Evolutionary conservation across 768 basidiomycete genomes (phyloP).

Genomic region (Kwoniella sp.): DNA sequence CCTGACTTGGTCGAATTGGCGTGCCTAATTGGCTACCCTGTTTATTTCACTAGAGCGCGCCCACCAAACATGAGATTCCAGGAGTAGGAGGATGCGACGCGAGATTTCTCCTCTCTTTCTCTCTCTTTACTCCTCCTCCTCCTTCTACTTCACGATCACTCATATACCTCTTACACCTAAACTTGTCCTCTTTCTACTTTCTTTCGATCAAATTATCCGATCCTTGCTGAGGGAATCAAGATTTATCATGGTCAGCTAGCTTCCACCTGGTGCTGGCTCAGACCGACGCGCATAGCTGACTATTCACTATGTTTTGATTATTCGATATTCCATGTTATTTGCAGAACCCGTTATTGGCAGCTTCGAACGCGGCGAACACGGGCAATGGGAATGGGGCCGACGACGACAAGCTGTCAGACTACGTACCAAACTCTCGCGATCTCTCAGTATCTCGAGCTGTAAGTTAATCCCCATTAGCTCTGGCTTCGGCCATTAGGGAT

Average conservation of each 20-base stretch:
- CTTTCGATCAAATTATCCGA: too few species aligned
- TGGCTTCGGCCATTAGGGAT: too few species aligned
- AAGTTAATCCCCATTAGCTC: constrained; percentile 44
- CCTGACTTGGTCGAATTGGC: too few species aligned
- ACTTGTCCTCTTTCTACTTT: too few species aligned
- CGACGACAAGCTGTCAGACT: constrained; percentile 85
- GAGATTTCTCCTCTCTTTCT: background rate
- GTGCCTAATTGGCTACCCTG: background rate
- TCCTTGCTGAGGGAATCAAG: too few species aligned
- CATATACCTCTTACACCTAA: too few species aligned
- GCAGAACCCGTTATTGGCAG: constrained; percentile 48
- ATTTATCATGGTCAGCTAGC: too few species aligned
- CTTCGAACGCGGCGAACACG: constrained; percentile 30
- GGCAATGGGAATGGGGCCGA: constrained; percentile 55
- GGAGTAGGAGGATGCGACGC: background rate
- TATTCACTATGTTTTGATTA: too few species aligned
- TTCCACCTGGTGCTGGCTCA: too few species aligned
- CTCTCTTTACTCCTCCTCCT: background rate
- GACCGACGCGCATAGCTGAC: too few species aligned
- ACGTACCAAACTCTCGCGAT: constrained; percentile 80
- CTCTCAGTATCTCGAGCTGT: constrained; percentile 75
- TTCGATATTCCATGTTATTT: background rate
- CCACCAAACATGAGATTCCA: constrained; percentile 1
- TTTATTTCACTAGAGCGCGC: background rate
- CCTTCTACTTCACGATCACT: too few species aligned